Evolutionary conservation across 345 rosid species (phyloP).

Genomic region (Passiflora organensis): DNA sequence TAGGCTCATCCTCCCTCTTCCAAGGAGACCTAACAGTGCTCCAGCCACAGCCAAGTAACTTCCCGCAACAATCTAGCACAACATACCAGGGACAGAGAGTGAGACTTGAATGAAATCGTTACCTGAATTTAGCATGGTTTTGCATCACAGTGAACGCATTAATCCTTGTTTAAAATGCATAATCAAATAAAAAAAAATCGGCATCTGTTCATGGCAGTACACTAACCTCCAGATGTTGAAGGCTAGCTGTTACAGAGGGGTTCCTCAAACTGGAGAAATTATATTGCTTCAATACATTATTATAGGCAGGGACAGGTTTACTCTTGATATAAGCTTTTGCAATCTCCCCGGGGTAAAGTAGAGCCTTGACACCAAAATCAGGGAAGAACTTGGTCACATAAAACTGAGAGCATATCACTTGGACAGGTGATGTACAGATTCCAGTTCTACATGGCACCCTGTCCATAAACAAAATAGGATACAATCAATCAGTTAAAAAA

Average conservation of each 20-base stretch:
- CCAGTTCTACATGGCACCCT: slow-evolving; percentile 72
- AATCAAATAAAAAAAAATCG: too few relatives aligned
- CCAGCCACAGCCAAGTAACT: slow-evolving; percentile 70
- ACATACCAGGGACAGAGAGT: too few relatives aligned
- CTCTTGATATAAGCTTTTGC: slow-evolving; percentile 34
- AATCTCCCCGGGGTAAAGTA: slow-evolving; percentile 73
- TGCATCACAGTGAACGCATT: too few relatives aligned
- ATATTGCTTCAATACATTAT: slow-evolving; percentile 31
- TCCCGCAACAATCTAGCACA: slow-evolving; percentile 70
- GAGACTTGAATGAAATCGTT: too few relatives aligned
- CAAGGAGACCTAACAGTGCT: slow-evolving; percentile 45
- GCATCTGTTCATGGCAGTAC: neutral
- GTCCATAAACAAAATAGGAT: neutral
- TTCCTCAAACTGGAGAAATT: slow-evolving; percentile 22
- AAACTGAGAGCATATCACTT: slow-evolving; percentile 59
- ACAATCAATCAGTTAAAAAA: too few relatives aligned
- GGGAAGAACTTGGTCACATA: slow-evolving; percentile 49
- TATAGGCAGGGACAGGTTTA: slow-evolving; percentile 31
- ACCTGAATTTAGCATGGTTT: too few relatives aligned
- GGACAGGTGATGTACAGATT: slow-evolving; percentile 59
- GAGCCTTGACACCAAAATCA: slow-evolving; percentile 40
- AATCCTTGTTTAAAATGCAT: too few relatives aligned
- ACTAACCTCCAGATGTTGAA: slow-evolving; percentile 61
- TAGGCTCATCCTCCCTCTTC: slow-evolving; percentile 52
- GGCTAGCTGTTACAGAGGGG: slow-evolving; percentile 27